Evolutionary conservation across 1,139 yeast genomes (phyloP).

Genomic region (Scheffersomyces insectosa): DNA sequence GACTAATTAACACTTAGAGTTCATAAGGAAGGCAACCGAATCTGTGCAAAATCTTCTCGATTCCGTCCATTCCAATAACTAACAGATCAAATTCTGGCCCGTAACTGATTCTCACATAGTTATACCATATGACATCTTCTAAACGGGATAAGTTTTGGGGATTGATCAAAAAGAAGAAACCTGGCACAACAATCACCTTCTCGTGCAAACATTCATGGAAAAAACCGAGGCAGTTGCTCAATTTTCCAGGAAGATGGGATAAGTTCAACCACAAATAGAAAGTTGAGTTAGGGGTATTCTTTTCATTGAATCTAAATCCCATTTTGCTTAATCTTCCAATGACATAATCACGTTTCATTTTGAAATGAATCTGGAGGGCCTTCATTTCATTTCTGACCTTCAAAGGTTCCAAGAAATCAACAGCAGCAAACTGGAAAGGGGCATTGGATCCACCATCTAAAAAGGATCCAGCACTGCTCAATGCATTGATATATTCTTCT

Average conservation of each 20-base stretch:
- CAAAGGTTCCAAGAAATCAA: conserved; percentile 56
- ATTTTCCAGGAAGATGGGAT: conserved; percentile 58
- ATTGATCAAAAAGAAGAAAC: conserved; percentile 65
- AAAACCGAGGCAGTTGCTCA: conserved; percentile 63
- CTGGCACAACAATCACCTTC: conserved; percentile 65
- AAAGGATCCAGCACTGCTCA: conserved; percentile 64
- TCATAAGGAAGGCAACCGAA: conserved; percentile 45
- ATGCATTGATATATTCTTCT: conserved; percentile 58
- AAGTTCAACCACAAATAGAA: conserved; percentile 67
- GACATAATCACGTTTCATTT: conserved; percentile 62
- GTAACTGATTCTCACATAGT: conserved; percentile 61
- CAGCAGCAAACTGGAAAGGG: conserved; percentile 65
- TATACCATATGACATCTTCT: conserved; percentile 65
- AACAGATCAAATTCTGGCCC: conserved; percentile 62
- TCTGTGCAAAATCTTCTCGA: conserved; percentile 54
- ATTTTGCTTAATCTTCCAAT: conserved; percentile 50
- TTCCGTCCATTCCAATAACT: conserved; percentile 66
- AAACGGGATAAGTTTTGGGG: conserved; percentile 63
- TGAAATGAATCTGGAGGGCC: conserved; percentile 62
- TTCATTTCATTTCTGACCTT: conserved; percentile 57
- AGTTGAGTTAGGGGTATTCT: conserved; percentile 58
- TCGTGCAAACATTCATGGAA: conserved; percentile 71
- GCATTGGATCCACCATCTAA: conserved; percentile 69
- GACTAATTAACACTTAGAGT: not conserved
- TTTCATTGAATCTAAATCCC: conserved; percentile 55